These are phyloP conservation scores for Chloropicon primus DNA, from an alignment of 139 green algal genomes.

Conservation along the genomic window DNA sequence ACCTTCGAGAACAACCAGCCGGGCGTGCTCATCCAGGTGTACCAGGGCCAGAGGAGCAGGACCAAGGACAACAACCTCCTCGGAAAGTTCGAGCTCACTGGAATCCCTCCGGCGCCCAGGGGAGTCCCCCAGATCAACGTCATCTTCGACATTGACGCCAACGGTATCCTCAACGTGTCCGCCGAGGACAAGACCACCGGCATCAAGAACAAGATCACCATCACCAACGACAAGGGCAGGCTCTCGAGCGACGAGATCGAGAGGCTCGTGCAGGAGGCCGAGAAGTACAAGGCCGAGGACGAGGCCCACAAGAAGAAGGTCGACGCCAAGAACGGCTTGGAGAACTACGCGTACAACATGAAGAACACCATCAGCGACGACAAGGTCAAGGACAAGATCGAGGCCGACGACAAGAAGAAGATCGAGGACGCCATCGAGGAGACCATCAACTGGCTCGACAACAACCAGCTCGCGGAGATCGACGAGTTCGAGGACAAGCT, in stretches of 20 bases:
- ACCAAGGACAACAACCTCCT: constrained; percentile 95
- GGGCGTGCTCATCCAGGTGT: constrained; percentile 64
- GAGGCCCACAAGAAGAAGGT: constrained; percentile 79
- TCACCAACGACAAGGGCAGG: constrained; percentile 98
- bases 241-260: constrained; percentile 98
- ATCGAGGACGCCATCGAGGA: constrained; percentile 74
- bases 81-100: constrained; percentile 95
- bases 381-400: constrained; percentile 65
- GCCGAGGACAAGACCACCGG: constrained; percentile 94
- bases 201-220: constrained; percentile 97
- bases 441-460: constrained; percentile 83
- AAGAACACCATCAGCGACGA: constrained; percentile 86
- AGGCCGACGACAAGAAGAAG: constrained; percentile 69
- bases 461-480: constrained; percentile 84
- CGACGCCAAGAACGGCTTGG: constrained; percentile 85
- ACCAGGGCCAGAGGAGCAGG: constrained; percentile 78
- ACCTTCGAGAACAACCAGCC: constrained; percentile 99
- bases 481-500: constrained; percentile 96
- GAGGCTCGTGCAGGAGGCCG: constrained; percentile 90
- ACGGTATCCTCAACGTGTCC: constrained; percentile 95
- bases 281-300: constrained; percentile 98
- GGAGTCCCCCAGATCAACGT: constrained; percentile 96
- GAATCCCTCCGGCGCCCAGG: constrained; percentile 90
- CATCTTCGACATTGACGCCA: constrained; percentile 96
- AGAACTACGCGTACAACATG: constrained; percentile 90